Evolutionary conservation across 495 filamentous ascomycete genomes (phyloP).

Genomic region (Apiosordaria backusii): DNA sequence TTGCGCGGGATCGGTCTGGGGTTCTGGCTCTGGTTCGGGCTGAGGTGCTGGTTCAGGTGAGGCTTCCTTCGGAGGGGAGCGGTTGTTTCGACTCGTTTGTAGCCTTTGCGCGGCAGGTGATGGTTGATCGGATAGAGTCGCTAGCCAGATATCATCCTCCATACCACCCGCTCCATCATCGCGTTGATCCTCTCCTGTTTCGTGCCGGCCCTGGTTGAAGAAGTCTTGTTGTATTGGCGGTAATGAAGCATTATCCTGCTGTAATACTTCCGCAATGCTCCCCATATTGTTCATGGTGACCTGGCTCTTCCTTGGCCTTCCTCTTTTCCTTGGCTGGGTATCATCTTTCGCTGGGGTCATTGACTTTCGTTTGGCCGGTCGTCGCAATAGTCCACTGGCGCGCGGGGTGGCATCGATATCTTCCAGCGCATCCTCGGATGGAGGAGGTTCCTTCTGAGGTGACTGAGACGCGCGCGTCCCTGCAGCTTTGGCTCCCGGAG

Average conservation of each 20-base stretch:
- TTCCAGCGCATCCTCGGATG: constrained; percentile 21
- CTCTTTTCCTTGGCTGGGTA: constrained; percentile 28
- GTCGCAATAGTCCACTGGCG: background rate
- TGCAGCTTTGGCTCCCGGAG: constrained; percentile 29
- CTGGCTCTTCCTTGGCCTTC: constrained; percentile 29
- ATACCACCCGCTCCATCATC: constrained; percentile 10
- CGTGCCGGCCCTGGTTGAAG: background rate
- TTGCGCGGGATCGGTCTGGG: constrained; percentile 13
- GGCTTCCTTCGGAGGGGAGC: background rate
- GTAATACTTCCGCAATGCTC: constrained; percentile 13
- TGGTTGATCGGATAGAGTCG: constrained; percentile 24
- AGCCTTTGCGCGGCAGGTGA: constrained; percentile 24
- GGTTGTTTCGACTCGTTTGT: background rate
- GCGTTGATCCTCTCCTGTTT: background rate
- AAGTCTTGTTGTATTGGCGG: background rate
- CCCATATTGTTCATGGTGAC: constrained; percentile 10
- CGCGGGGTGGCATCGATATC: constrained; percentile 25
- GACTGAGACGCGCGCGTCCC: constrained; percentile 7
- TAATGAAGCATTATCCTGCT: constrained; percentile 17
- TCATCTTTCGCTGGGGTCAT: constrained; percentile 24
- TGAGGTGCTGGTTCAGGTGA: background rate
- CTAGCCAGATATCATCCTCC: constrained; percentile 39
- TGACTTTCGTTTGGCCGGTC: constrained; percentile 32
- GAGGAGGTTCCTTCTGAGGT: constrained; percentile 19
- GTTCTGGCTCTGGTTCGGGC: background rate